Conservation (phyloP, 139 green algal species). For the Chlamydomonas asymmetrica region DNA sequence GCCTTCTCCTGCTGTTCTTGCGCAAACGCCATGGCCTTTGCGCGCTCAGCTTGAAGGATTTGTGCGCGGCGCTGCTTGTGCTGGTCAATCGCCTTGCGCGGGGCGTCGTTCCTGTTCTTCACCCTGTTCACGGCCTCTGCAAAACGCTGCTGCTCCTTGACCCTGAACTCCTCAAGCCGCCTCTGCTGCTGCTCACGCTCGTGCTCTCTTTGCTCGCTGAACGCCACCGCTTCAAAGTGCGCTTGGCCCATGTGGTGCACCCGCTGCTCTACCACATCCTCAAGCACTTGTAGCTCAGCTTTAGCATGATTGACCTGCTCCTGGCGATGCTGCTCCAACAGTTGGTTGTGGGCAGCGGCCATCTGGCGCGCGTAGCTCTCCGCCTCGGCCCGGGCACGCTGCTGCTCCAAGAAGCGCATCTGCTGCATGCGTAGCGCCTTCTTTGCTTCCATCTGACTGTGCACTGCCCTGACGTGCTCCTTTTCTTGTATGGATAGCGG, state of each 20-base stretch:
- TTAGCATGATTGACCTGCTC: constrained; percentile 3
- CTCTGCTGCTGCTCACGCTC: not conserved
- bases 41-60: not conserved
- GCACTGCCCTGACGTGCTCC: not conserved
- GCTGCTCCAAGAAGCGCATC: constrained; percentile 22
- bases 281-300: constrained; percentile 4
- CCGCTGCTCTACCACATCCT: not conserved
- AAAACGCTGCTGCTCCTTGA: constrained; percentile 1
- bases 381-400: constrained; percentile 5
- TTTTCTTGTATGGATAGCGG: not conserved
- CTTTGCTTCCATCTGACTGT: not conserved
- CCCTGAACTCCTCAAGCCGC: not conserved
- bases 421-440: not conserved
- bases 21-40: constrained; percentile 9
- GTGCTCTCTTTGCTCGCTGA: constrained; percentile 9
- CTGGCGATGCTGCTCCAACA: not conserved
- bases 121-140: not conserved
- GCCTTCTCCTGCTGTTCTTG: not conserved
- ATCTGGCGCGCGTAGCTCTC: not conserved
- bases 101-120: not conserved
- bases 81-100: not conserved
- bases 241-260: constrained; percentile 7
- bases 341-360: not conserved
- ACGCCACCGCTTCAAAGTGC: constrained; percentile 2
- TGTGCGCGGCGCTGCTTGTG: not conserved